phyloP scores from a whole-genome alignment of 2,329 filamentous ascomycete genomes.

The Penicillium olsonii region DNA sequence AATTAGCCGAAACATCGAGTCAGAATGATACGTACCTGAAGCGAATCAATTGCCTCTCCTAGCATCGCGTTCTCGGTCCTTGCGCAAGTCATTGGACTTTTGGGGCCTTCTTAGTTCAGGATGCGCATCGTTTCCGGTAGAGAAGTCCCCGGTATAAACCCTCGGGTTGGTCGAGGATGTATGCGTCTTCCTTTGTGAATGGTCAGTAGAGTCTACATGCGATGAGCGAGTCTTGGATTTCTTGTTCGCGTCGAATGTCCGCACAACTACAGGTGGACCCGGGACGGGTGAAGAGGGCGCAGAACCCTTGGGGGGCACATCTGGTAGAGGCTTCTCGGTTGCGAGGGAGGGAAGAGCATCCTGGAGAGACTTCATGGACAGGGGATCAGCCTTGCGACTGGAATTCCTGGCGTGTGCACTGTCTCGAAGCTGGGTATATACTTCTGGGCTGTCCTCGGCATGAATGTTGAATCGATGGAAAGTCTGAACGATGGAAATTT shows the following conservation, averaged over 20 bases:
- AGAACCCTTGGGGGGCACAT: not conserved
- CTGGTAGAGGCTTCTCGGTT: not conserved
- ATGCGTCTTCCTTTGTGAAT: not conserved
- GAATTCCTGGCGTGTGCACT: not conserved
- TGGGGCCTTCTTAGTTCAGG: no score
- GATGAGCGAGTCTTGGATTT: not conserved
- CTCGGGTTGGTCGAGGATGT: no score
- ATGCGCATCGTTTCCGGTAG: no score
- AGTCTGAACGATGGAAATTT: not conserved
- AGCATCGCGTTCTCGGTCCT: no score
- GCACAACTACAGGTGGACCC: not conserved
- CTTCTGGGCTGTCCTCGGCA: not conserved
- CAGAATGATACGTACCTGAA: no score
- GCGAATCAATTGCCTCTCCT: no score
- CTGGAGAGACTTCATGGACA: not conserved
- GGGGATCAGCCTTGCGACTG: not conserved
- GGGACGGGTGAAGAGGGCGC: no score
- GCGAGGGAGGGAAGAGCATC: not conserved
- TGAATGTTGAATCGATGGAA: constrained; percentile 1
- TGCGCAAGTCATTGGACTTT: no score
- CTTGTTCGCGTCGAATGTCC: not conserved
- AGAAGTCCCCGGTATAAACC: no score
- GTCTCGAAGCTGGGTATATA: not conserved
- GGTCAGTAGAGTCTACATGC: no score
- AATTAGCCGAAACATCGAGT: no score